Percentiles rank a stretch among this genome's conserved stretches.
Conservation (phyloP, 192 early-diverging fungal genomes). For the Coemansia sp. region DNA sequence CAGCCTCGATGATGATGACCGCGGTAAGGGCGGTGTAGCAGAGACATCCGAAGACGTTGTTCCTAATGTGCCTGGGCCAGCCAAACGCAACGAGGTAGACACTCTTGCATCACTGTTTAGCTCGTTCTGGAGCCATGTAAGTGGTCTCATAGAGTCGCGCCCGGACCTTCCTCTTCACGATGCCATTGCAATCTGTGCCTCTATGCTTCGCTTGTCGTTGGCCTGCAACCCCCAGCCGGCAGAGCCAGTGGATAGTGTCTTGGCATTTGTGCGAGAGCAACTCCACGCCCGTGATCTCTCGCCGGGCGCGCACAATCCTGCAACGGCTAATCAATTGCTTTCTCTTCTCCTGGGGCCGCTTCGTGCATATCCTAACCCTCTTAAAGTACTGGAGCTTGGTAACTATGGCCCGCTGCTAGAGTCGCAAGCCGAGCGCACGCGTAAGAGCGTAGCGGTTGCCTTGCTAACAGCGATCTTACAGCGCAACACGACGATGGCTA, state of each 20-base stretch:
- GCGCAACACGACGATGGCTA: slow-evolving; percentile 61
- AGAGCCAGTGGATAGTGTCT: slow-evolving; percentile 87
- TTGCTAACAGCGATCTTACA: slow-evolving; percentile 71
- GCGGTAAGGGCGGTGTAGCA: neutral
- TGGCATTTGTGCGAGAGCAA: slow-evolving; percentile 86
- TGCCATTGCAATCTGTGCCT: slow-evolving; percentile 84
- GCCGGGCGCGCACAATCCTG: slow-evolving; percentile 69
- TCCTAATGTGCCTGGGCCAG: neutral
- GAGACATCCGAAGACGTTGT: neutral
- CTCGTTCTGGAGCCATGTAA: slow-evolving; percentile 97
- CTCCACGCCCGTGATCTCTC: slow-evolving; percentile 62
- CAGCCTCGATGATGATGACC: neutral
- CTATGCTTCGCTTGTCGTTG: slow-evolving; percentile 86
- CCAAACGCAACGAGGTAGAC: slow-evolving; percentile 32
- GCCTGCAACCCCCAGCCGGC: slow-evolving; percentile 82
- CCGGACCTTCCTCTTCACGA: slow-evolving; percentile 93
- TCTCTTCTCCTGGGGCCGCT: slow-evolving; percentile 84
- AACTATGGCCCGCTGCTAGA: slow-evolving; percentile 85
- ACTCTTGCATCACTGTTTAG: slow-evolving; percentile 71
- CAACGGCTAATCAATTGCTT: slow-evolving; percentile 75
- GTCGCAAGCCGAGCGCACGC: slow-evolving; percentile 79
- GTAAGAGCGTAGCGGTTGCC: slow-evolving; percentile 79
- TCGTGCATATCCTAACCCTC: slow-evolving; percentile 69
- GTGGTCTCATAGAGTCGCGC: slow-evolving; percentile 86
- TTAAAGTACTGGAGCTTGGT: slow-evolving; percentile 68